Base-by-base conservation (phyloP, 345 rosid species). In the Ceriops zippeliana region DNA sequence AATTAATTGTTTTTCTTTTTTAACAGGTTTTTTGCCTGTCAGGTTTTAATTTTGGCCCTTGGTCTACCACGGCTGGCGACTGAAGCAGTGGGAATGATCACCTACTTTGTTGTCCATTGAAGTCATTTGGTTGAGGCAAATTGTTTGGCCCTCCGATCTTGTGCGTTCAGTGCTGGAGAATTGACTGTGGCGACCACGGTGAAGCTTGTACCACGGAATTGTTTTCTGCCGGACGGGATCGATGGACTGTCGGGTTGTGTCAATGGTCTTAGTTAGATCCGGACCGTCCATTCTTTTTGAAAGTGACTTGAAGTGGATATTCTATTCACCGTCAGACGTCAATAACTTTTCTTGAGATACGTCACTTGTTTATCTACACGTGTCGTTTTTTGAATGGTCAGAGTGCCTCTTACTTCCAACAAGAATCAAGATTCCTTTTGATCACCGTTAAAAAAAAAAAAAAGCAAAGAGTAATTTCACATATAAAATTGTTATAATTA, bases 21-120 rank as follows among this genome's bases (percentile, higher is more conserved):
- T 31, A 22, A 53, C 7, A 7, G n/a, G 7, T 1, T 24, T 10
- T 8, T 4, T 4, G 10, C 9, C 24, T 9, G 28, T 10, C 24
- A 2, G 16, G 28, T 10, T 56, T 56, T 22, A 8, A 24, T 9
- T 56, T 56, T 21, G 11, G 31, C 15, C 5, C 21, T 16, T n/a
- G 74, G 74, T 71, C 74, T 54, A 53, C 57, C 38, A 35, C 30
- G 68, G 74, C 46, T 56, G 59, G 30, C 59, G 20, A 38, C 21
- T 3, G 30, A 56, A 5, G 47, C 7, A 4, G 58, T 27, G 68
- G 28, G 68, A 63, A 71, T 38, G 68, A 38, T 71, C 74, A 71
- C 63, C 56, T 28, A 63, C 62, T 71, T 30, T n/a, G 22, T n/a
- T 57, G 17, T 56, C 28, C 8, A 49, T 7, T 46, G 26, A 15